Conservation (phyloP, 2,329 filamentous ascomycete species). For the Neophaeococcomyces mojaviensis region DNA sequence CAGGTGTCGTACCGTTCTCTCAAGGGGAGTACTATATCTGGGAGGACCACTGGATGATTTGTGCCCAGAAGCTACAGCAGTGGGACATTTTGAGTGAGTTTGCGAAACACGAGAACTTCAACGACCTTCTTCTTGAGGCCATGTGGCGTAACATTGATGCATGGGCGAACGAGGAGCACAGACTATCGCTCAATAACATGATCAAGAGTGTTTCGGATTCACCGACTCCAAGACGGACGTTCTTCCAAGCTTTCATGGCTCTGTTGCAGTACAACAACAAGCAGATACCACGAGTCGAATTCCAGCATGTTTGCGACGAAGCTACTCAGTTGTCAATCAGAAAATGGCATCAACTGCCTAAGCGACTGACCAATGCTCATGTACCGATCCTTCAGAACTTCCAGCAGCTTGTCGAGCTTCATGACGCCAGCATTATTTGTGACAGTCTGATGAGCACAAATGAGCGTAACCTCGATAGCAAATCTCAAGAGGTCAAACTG, state of each 20-base stretch:
- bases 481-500: slow-evolving; percentile 91
- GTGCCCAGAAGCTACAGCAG: slow-evolving; percentile 95
- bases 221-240: slow-evolving; percentile 83
- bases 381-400: slow-evolving; percentile 94
- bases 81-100: slow-evolving; percentile 98
- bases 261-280: slow-evolving; percentile 90
- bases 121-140: slow-evolving; percentile 88
- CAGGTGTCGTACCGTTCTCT: slow-evolving; percentile 91
- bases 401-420: slow-evolving; percentile 92
- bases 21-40: slow-evolving; percentile 97
- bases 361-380: slow-evolving; percentile 86
- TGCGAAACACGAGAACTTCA: slow-evolving; percentile 97
- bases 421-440: slow-evolving; percentile 95
- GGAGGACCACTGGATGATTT: slow-evolving; percentile 99
- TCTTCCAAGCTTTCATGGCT: slow-evolving; percentile 98
- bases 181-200: slow-evolving; percentile 82
- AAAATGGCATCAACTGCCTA: slow-evolving; percentile 98
- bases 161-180: slow-evolving; percentile 79
- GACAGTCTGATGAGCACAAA: slow-evolving; percentile 81
- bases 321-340: slow-evolving; percentile 94
- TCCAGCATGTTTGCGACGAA: slow-evolving; percentile 86
- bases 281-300: slow-evolving; percentile 70
- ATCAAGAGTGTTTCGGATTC: slow-evolving; percentile 98
- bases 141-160: slow-evolving; percentile 94
- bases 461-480: slow-evolving; percentile 76